phyloP scores from a whole-genome alignment of 2,329 filamentous ascomycete species.

The Akanthomyces lecanii region DNA sequence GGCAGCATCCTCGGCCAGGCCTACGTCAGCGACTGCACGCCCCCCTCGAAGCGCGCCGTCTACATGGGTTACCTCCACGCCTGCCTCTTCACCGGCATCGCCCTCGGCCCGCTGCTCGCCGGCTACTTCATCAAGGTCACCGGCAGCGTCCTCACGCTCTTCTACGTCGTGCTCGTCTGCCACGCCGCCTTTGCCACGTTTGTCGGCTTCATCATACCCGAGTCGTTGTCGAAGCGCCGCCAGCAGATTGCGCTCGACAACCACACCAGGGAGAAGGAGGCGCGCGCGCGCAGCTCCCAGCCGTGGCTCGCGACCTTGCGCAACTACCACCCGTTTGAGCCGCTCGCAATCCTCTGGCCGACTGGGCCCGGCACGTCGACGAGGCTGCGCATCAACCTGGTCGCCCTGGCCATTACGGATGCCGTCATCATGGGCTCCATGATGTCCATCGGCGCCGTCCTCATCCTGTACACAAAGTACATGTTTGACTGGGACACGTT shows the following conservation, averaged over 20 bases:
- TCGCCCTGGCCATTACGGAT: conserved; percentile 75
- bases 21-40: conserved; percentile 85
- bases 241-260: conserved; percentile 69
- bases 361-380: conserved; percentile 56
- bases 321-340: conserved; percentile 65
- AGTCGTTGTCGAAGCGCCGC: conserved; percentile 73
- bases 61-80: conserved; percentile 88
- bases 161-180: conserved; percentile 72
- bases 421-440: conserved; percentile 75
- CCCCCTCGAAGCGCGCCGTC: conserved; percentile 73
- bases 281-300: conserved; percentile 26
- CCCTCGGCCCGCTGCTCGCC: conserved; percentile 76
- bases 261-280: conserved; percentile 44
- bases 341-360: conserved; percentile 74
- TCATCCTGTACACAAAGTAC: conserved; percentile 77
- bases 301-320: conserved; percentile 33
- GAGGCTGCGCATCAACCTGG: conserved; percentile 71
- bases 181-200: conserved; percentile 72
- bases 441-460: conserved; percentile 75
- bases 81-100: conserved; percentile 83
- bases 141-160: conserved; percentile 71
- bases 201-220: conserved; percentile 69
- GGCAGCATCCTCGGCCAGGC: conserved; percentile 73
- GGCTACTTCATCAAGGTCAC: conserved; percentile 75
- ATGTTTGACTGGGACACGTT: conserved; percentile 79